These are phyloP conservation scores for Ilyonectria mors-panacis DNA, from an alignment of 2,329 filamentous ascomycete species.

Conservation along the genomic window DNA sequence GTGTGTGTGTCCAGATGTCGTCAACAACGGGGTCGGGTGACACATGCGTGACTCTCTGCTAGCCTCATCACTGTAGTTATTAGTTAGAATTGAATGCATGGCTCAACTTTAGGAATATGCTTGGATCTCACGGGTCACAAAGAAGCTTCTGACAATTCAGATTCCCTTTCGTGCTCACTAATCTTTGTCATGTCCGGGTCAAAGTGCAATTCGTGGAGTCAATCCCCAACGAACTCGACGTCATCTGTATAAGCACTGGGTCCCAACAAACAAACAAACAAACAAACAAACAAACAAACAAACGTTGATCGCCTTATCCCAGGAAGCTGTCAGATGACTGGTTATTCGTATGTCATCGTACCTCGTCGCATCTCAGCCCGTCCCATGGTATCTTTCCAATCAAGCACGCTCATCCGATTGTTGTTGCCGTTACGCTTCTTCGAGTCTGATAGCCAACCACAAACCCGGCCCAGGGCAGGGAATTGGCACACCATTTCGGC, in stretches of 20 bases:
- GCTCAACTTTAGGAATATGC: background rate
- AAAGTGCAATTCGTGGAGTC: background rate
- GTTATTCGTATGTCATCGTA: background rate
- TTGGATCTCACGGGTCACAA: background rate
- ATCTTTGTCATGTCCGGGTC: background rate
- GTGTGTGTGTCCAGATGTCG: background rate
- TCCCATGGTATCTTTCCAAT: background rate
- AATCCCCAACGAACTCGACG: background rate
- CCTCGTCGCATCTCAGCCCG: background rate
- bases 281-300: too few relatives aligned
- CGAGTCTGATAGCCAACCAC: background rate
- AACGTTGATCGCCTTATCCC: background rate
- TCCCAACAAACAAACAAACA: slow-evolving; percentile 1
- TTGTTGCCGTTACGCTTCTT: background rate
- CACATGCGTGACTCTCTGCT: background rate
- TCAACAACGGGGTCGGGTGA: background rate
- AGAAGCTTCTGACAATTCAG: background rate
- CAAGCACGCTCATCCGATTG: background rate
- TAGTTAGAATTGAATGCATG: background rate
- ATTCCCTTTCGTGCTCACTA: background rate
- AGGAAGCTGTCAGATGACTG: background rate
- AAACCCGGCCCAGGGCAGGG: background rate
- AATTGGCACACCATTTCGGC: background rate
- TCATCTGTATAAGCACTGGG: background rate
- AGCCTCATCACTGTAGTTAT: background rate